These are phyloP conservation scores for Aspergillus ochraceus DNA, from an alignment of 2,329 filamentous ascomycete species.

Conservation along the genomic window DNA sequence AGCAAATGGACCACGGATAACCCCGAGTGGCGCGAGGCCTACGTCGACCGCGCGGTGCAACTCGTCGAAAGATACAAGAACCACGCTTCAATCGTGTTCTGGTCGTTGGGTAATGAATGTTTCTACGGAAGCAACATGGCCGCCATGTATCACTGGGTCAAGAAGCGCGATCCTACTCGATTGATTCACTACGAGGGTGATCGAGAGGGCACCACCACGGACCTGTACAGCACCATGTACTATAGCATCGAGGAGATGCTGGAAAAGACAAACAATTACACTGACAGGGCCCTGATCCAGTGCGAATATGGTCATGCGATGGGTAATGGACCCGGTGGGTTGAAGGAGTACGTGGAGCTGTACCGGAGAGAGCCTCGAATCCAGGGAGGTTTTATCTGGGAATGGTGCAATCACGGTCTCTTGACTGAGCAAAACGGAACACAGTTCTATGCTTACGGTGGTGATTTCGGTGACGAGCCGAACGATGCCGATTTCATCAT, in stretches of 20 bases:
- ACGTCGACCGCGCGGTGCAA: constrained; percentile 66
- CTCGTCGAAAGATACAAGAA: constrained; percentile 70
- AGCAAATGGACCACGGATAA: constrained; percentile 13
- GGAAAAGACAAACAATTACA: constrained; percentile 44
- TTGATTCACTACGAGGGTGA: constrained; percentile 69
- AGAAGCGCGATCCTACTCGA: constrained; percentile 57
- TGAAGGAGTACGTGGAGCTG: constrained; percentile 66
- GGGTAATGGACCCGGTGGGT: constrained; percentile 71
- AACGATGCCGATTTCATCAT: constrained; percentile 64
- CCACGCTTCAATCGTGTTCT: constrained; percentile 68
- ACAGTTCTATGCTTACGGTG: constrained; percentile 59
- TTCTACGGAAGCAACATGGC: constrained; percentile 69
- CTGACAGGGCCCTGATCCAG: constrained; percentile 39
- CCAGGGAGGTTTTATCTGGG: constrained; percentile 68
- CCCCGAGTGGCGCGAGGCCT: constrained; percentile 46
- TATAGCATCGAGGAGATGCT: constrained; percentile 55
- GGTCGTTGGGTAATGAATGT: constrained; percentile 72
- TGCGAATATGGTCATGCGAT: constrained; percentile 64
- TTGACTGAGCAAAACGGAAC: constrained; percentile 35
- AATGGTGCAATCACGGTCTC: constrained; percentile 64
- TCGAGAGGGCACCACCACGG: constrained; percentile 57
- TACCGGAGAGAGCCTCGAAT: constrained; percentile 63
- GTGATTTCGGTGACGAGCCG: constrained; percentile 62
- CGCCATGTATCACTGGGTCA: constrained; percentile 66
- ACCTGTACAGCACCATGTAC: constrained; percentile 71